Percentiles rank a stretch among this genome's conserved stretches.
Evolutionary conservation across 352 stramenopile species (phyloP).

Genomic region (Phytophthora ramorum): DNA sequence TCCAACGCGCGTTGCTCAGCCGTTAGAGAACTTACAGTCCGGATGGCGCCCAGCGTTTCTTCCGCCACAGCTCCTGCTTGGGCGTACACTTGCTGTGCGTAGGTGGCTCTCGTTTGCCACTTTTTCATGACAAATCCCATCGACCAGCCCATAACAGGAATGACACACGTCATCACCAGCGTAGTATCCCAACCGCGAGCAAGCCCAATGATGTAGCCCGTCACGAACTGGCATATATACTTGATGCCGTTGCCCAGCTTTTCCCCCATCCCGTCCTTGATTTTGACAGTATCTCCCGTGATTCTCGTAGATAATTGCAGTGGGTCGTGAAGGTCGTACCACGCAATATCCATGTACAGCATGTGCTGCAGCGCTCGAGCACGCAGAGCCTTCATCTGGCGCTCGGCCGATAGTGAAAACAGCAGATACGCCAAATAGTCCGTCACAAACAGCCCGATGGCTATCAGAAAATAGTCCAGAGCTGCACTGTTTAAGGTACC

Average conservation of each 20-base stretch:
- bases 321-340: conserved; percentile 25
- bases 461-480: conserved; percentile 18
- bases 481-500: conserved; percentile 13
- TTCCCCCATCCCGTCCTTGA: conserved; percentile 50
- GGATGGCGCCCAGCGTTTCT: too few species aligned
- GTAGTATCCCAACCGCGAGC: conserved; percentile 34
- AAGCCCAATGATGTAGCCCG: conserved; percentile 21
- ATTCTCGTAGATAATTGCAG: conserved; percentile 22
- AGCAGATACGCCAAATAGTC: conserved; percentile 13
- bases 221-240: conserved; percentile 21
- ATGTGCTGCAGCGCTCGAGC: conserved; percentile 14
- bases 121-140: conserved; percentile 14
- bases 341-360: conserved; percentile 29
- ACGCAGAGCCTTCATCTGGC: conserved; percentile 28
- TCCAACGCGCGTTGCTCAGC: conserved; percentile 25
- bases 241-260: conserved; percentile 42
- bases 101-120: not conserved
- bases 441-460: conserved; percentile 12
- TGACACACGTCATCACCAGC: conserved; percentile 36
- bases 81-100: conserved; percentile 20
- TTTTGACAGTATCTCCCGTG: conserved; percentile 28
- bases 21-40: conserved; percentile 27
- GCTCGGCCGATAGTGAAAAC: conserved; percentile 19
- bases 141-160: conserved; percentile 15
- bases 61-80: not conserved